These are phyloP conservation scores for Lachnellula cervina DNA, from an alignment of 2,329 filamentous ascomycete genomes.

Conservation along the genomic window DNA sequence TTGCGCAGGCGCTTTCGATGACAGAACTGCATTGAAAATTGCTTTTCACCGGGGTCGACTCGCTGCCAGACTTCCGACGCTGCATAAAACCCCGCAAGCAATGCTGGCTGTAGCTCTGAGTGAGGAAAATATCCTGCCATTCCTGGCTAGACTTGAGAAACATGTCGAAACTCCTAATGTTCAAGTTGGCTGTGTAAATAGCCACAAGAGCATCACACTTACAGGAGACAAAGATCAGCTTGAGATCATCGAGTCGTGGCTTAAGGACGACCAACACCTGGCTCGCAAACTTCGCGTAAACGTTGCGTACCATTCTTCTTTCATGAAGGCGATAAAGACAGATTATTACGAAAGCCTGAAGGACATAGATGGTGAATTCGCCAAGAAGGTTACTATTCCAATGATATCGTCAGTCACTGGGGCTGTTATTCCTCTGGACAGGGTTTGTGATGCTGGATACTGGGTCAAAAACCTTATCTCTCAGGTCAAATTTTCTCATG, in stretches of 20 bases:
- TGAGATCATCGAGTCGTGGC: background rate
- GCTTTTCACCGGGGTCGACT: slow-evolving; percentile 16
- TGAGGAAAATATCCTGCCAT: slow-evolving; percentile 14
- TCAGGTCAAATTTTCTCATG: slow-evolving; percentile 39
- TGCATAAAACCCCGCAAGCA: slow-evolving; percentile 31
- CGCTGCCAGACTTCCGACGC: slow-evolving; percentile 5
- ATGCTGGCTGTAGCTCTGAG: slow-evolving; percentile 48
- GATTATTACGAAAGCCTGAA: slow-evolving; percentile 17
- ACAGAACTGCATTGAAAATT: slow-evolving; percentile 4
- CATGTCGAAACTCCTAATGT: slow-evolving; percentile 17
- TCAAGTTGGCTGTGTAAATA: slow-evolving; percentile 33
- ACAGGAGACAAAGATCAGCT: slow-evolving; percentile 12
- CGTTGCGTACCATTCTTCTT: slow-evolving; percentile 37
- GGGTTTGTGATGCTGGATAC: slow-evolving; percentile 33
- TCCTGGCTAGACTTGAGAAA: background rate
- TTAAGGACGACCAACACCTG: slow-evolving; percentile 20
- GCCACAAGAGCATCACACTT: slow-evolving; percentile 20
- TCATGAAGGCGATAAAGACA: slow-evolving; percentile 28
- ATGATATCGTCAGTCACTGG: slow-evolving; percentile 43
- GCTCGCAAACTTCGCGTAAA: slow-evolving; percentile 32
- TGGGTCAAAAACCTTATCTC: slow-evolving; percentile 43
- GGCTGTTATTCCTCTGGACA: background rate
- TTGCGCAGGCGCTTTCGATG: slow-evolving; percentile 18
- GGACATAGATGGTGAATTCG: background rate
- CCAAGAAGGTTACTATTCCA: background rate